These are phyloP conservation scores for Aquanectria penicillioides DNA, from an alignment of 2,329 filamentous ascomycete species.

Conservation along the genomic window DNA sequence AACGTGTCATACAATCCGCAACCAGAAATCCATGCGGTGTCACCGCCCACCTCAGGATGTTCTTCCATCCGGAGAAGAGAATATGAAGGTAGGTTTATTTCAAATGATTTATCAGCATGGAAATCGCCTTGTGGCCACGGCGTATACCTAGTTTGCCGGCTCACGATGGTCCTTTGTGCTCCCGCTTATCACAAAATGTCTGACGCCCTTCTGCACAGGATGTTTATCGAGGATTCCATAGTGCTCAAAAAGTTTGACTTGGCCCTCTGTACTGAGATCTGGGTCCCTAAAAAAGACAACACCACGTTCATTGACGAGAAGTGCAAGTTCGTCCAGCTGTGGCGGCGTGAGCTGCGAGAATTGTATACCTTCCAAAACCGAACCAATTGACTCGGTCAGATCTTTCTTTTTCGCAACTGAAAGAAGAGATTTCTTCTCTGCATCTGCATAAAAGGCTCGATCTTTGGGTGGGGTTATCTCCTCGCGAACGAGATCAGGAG, in stretches of 20 bases:
- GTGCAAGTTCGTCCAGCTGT: slow-evolving; percentile 61
- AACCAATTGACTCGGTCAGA: slow-evolving; percentile 56
- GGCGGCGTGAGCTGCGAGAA: slow-evolving; percentile 54
- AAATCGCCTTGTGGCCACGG: slow-evolving; percentile 47
- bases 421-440: slow-evolving; percentile 55
- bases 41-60: slow-evolving; percentile 57
- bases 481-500: slow-evolving; percentile 11
- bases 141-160: slow-evolving; percentile 55
- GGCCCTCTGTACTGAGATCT: slow-evolving; percentile 52
- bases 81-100: slow-evolving; percentile 61
- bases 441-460: slow-evolving; percentile 55
- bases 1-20: slow-evolving; percentile 58
- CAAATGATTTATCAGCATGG: slow-evolving; percentile 61
- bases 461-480: slow-evolving; percentile 30
- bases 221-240: slow-evolving; percentile 60
- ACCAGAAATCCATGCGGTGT: slow-evolving; percentile 59
- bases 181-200: slow-evolving; percentile 55
- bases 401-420: slow-evolving; percentile 50
- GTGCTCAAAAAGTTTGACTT: slow-evolving; percentile 58
- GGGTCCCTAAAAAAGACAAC: slow-evolving; percentile 61
- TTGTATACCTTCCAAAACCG: slow-evolving; percentile 52
- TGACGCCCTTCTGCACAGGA: slow-evolving; percentile 51
- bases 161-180: slow-evolving; percentile 57
- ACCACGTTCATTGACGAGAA: slow-evolving; percentile 57
- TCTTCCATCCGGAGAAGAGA: slow-evolving; percentile 62